A percentile compares a stretch with the other conserved stretches of the same genome.
phyloP scores from a whole-genome alignment of 2,329 filamentous ascomycete genomes.

The Coniochaeta pulveracea region DNA sequence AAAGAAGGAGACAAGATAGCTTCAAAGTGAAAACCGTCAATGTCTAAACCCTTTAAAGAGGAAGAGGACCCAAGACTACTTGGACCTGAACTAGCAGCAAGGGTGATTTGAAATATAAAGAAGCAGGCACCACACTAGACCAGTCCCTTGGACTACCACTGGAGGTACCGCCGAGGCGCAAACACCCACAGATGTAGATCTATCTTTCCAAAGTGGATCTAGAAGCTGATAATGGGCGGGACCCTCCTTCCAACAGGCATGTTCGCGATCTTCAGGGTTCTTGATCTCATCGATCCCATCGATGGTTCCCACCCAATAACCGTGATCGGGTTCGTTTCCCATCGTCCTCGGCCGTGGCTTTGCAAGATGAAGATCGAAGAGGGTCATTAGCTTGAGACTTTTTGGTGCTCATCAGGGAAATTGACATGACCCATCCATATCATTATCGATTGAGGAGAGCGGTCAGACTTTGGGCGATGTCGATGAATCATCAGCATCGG shows the following conservation, averaged over 20 bases:
- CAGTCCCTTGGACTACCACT: too few species aligned
- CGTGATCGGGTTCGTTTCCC: background rate
- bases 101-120: background rate
- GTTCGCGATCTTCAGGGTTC: conserved; percentile 4
- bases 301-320: conserved; percentile 2
- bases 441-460: background rate
- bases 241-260: background rate
- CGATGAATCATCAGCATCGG: too few species aligned
- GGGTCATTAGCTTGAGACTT: background rate
- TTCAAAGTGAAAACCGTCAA: background rate
- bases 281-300: conserved; percentile 4
- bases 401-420: too few species aligned
- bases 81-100: background rate
- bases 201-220: background rate
- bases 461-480: too few species aligned
- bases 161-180: background rate
- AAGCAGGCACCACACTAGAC: background rate
- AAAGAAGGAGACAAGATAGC: too few species aligned
- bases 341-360: background rate
- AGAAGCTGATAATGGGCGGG: background rate
- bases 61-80: background rate
- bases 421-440: background rate
- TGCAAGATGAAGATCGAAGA: background rate
- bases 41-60: background rate
- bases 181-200: background rate